phyloP scores from a whole-genome alignment of 768 basidiomycete species.

The Boletus tylopilopsis region DNA sequence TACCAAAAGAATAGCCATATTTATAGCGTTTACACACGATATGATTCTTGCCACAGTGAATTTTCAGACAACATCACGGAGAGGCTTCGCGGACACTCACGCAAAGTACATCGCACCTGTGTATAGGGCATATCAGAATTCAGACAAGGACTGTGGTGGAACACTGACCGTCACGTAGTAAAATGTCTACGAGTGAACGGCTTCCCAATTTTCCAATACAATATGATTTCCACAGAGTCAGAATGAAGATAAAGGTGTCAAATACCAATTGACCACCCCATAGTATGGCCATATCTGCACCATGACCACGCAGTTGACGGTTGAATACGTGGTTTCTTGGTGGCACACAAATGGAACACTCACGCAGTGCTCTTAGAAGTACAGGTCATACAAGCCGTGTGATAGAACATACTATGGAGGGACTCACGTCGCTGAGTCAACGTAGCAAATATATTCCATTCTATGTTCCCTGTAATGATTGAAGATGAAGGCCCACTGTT shows the following conservation, averaged over 20 bases:
- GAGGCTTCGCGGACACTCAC: slow-evolving; percentile 3
- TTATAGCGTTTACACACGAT: slow-evolving; percentile 5
- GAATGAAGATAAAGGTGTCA: slow-evolving; percentile 17
- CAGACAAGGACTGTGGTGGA: background rate
- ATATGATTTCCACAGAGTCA: slow-evolving; percentile 18
- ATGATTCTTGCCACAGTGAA: slow-evolving; percentile 11
- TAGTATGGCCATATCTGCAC: slow-evolving; percentile 2
- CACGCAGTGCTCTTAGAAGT: slow-evolving; percentile 9
- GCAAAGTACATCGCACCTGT: slow-evolving; percentile 18
- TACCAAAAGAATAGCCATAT: slow-evolving; percentile 12
- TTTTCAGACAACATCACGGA: background rate
- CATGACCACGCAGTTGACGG: background rate
- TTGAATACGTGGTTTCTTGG: background rate
- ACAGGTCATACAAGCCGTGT: background rate
- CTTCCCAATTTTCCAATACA: slow-evolving; percentile 1
- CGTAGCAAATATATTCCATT: no score
- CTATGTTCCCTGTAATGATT: background rate
- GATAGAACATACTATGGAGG: background rate
- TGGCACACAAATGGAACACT: background rate
- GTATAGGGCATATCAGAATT: background rate
- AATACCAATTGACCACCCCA: slow-evolving; percentile 17
- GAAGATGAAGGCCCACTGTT: slow-evolving; percentile 13
- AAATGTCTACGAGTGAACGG: slow-evolving; percentile 7
- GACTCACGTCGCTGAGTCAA: slow-evolving; percentile 2
- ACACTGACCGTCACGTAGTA: slow-evolving; percentile 18